These are phyloP conservation scores for Boletus patriciae DNA, from an alignment of 768 basidiomycete genomes.

Conservation along the genomic window DNA sequence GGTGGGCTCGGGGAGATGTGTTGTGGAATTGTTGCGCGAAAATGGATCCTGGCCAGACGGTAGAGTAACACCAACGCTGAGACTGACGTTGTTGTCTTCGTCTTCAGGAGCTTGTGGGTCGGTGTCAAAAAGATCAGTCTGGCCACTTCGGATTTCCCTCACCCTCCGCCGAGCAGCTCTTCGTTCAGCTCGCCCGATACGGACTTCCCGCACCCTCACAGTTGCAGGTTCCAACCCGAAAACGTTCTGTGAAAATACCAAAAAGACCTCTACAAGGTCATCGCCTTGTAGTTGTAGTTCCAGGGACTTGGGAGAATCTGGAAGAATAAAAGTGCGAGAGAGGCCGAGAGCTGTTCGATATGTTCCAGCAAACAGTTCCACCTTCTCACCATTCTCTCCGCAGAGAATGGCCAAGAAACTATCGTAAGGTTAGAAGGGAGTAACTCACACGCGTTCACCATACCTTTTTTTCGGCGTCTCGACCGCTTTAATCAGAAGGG, in stretches of 20 bases:
- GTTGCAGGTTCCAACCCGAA: constrained; percentile 93
- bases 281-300: constrained; percentile 90
- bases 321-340: constrained; percentile 90
- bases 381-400: constrained; percentile 89
- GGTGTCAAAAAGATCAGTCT: constrained; percentile 44
- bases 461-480: constrained; percentile 90
- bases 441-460: not conserved
- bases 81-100: constrained; percentile 57
- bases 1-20: constrained; percentile 26
- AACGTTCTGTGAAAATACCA: constrained; percentile 88
- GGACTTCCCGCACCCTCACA: constrained; percentile 89
- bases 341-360: constrained; percentile 85
- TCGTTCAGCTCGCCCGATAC: constrained; percentile 86
- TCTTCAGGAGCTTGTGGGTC: constrained; percentile 47
- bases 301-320: constrained; percentile 84
- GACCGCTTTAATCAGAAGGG: constrained; percentile 79
- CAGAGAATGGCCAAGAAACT: constrained; percentile 93
- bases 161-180: constrained; percentile 80
- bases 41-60: constrained; percentile 40
- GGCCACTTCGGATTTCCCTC: constrained; percentile 58
- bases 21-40: constrained; percentile 28
- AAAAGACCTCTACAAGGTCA: constrained; percentile 88
- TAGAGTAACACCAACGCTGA: constrained; percentile 63
- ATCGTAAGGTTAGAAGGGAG: constrained; percentile 2
- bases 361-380: constrained; percentile 90